Conservation (phyloP, 306 rosid species). For the Lathyrus tuberosus region DNA sequence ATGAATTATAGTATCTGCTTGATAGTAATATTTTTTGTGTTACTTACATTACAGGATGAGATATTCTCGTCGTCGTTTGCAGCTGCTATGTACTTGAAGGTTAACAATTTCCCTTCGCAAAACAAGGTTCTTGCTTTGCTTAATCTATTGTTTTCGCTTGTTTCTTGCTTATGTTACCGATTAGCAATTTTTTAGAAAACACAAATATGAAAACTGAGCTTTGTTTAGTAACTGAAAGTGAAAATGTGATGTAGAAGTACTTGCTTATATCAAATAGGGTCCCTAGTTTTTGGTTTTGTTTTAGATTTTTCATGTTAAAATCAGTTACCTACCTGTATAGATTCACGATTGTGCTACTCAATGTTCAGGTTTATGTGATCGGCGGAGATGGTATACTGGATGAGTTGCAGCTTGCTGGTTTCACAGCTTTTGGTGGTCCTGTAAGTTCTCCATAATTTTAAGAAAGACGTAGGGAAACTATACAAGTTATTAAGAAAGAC, state of each 20-base stretch:
- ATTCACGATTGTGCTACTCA: conserved; percentile 4
- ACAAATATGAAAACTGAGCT: neutral
- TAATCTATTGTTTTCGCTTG: neutral
- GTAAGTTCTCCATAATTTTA: conserved; percentile 52
- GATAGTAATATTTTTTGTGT: neutral
- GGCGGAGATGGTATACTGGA: conserved; percentile 90
- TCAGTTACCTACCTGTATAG: neutral
- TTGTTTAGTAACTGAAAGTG: neutral
- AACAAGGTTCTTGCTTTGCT: conserved; percentile 63
- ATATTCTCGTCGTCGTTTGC: conserved; percentile 94
- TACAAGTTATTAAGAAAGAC: too few species aligned
- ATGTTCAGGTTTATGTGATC: conserved; percentile 78
- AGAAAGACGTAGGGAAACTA: too few species aligned
- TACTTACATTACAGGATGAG: conserved; percentile 61
- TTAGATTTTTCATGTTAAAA: neutral
- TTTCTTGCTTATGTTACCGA: neutral
- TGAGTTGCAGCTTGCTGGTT: conserved; percentile 85
- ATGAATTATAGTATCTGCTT: neutral
- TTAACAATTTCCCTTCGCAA: conserved; percentile 64
- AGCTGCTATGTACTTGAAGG: conserved; percentile 90
- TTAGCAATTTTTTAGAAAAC: neutral
- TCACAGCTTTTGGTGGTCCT: conserved; percentile 91
- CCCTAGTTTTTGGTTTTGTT: neutral
- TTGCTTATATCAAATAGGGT: neutral
- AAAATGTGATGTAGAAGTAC: neutral